These are phyloP conservation scores for Chalciporus pseudorubinellus DNA, from an alignment of 768 basidiomycete species.

Conservation along the genomic window DNA sequence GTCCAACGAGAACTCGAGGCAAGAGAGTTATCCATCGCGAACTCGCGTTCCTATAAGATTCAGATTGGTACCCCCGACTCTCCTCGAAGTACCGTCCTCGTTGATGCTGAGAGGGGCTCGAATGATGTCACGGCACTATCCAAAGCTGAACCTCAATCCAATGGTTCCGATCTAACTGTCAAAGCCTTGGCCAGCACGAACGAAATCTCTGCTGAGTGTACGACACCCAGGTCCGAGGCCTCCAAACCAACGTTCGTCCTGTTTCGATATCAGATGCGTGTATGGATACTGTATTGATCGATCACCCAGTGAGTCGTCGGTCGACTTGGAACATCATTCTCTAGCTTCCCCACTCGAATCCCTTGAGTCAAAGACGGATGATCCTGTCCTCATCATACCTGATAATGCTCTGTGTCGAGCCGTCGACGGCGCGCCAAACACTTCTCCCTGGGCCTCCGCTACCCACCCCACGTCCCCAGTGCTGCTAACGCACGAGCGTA, in stretches of 20 bases:
- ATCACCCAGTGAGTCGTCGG: neutral
- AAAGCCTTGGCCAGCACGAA: too few relatives aligned
- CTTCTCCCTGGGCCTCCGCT: neutral
- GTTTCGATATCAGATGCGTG: too few relatives aligned
- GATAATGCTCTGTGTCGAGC: neutral
- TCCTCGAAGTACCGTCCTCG: neutral
- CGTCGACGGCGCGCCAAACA: neutral
- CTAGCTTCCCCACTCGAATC: too few relatives aligned
- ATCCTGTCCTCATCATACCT: neutral
- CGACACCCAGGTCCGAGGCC: too few relatives aligned
- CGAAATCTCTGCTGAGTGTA: too few relatives aligned
- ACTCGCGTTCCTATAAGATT: neutral
- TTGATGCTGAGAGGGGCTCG: neutral
- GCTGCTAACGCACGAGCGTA: neutral
- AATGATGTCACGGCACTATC: neutral
- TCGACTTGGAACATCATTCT: neutral
- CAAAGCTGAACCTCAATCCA: neutral
- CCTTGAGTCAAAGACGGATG: neutral
- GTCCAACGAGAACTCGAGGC: neutral
- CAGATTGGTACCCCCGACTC: neutral
- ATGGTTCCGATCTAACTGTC: neutral
- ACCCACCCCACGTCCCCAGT: neutral
- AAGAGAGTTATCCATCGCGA: neutral
- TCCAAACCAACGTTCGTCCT: too few relatives aligned
- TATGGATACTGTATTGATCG: too few relatives aligned